Base-by-base conservation (phyloP, 2,329 filamentous ascomycete genomes). In the Phialophora expanda region DNA sequence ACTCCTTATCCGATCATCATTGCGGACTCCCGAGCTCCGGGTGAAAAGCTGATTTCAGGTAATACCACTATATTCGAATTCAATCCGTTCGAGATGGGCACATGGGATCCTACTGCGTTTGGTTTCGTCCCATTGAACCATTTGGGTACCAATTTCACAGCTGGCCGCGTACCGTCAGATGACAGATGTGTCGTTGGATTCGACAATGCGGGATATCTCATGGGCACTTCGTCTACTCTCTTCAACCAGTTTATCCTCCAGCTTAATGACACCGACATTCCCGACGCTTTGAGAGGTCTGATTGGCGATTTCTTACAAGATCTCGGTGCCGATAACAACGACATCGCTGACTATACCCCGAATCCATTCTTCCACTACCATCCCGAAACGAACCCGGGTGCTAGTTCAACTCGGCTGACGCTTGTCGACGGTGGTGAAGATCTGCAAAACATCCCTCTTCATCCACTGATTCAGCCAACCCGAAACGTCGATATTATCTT, bases 181-280 rank as follows among this genome's bases (percentile, higher is more conserved):
- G 84, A 85, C 51, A 75, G 79, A 30, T 97, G 93, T 74, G 84
- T 96, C 17, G 82, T 85, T 7, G 93, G 93, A 0, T 93, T 93
- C 69, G 93, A 97, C 78, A 93, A 93, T 72, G 85, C 86, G 26
- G 91, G 91, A 6, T 97, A 86, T 74, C 82, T 96, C 28, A 92
- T 96, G 87, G 93, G 93, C 58, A 96, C 93, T 0, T 92, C 89
- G 24, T 92, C 89, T 0, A 90, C 90, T 0, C 83, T 97, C 1
- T 97, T 97, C 84, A 97, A 96, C 79, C 82, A 88, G 72, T 85
- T 91, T 72, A 78, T 96, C 20, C 81, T 93, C 2, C 78, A 86
- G 11, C 81, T 94, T 62, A 85, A 91, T 69, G 76, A 83, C 1
- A 7, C 83, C 82, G 2, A 75, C 74, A 4, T 76, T 84, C 34